These are phyloP conservation scores for Rhizophora apiculata DNA, from an alignment of 345 rosid genomes.

Conservation along the genomic window DNA sequence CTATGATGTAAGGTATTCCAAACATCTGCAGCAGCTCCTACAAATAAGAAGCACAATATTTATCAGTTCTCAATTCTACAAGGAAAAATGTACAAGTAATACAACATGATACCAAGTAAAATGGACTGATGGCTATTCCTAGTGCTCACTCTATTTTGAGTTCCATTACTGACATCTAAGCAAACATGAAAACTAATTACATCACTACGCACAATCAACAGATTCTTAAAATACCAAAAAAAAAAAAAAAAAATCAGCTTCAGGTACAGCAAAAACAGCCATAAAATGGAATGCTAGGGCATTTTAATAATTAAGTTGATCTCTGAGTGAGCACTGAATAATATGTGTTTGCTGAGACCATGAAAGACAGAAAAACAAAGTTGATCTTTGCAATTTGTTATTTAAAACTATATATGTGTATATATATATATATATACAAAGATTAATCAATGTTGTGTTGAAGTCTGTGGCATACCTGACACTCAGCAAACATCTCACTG, in stretches of 20 bases:
- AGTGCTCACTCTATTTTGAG: background rate
- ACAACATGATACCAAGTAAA: background rate
- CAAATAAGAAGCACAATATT: background rate
- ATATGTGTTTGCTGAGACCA: no score
- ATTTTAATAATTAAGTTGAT: no score
- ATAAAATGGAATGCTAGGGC: no score
- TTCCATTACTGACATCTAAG: constrained; percentile 5
- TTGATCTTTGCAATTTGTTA: no score
- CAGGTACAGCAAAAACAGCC: no score
- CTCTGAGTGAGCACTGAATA: no score
- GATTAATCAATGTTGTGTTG: background rate
- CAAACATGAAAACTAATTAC: background rate
- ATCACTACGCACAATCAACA: no score
- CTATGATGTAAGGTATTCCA: constrained; percentile 93
- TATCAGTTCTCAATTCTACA: background rate
- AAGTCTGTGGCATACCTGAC: constrained; percentile 57
- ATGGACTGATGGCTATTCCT: background rate
- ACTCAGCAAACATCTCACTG: constrained; percentile 91
- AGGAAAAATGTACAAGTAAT: background rate
- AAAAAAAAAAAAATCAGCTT: no score
- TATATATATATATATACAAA: no score
- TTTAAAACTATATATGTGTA: no score
- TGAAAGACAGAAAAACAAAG: no score
- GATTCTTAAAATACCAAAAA: no score
- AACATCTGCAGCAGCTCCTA: constrained; percentile 96